Evolutionary conservation across 768 basidiomycete species (phyloP), one percentile per base, ranked within the genome.

Genomic region (Coprinopsis sp.): DNA sequence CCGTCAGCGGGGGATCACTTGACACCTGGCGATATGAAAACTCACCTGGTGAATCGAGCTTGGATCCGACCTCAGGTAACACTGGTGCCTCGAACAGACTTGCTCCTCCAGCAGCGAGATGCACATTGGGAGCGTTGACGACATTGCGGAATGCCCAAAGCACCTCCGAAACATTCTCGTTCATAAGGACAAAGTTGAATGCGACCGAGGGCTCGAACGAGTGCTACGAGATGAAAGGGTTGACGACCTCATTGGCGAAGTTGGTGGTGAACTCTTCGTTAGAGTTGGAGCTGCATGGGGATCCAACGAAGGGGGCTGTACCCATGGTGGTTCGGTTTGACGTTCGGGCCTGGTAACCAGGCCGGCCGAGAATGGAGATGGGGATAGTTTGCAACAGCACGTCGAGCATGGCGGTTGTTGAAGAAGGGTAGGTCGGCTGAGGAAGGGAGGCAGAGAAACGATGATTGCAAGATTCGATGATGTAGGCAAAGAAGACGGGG

Each of bases 191-290:
- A 1, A 73, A 69, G 55, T 84, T 89, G 54, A 77, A 80, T 1
- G 84, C 85, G 4, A 84, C 69, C 0, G 59, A 58, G 52, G 92
- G 82, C 54, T 89, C 87, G 51, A 93, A 92, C 0, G 72, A 77
- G 44, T 83, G 74, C n/a, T 84, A 80, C 8, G 81, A 61, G 37
- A 89, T 67, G 56, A 86, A 91, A 3, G 88, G 89, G 42, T 94
- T 88, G 1, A 92, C 54, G 37, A 91, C 55, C 60, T 95, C 92
- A 60, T 92, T 85, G 1, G 80, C 65, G 58, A 92, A 93, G 66
- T 95, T 94, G 71, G 87, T 81, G 56, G 75, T 80, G 58, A 94
- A 92, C 56, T 93, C 91, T 56, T 91, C 84, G 57, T 92, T 90
- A 2, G 76, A 74, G 54, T 91, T 92, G 51, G 84, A 82, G 4